phyloP scores from a whole-genome alignment of 176 grass and related monocot species.

The Triticum aestivum region DNA sequence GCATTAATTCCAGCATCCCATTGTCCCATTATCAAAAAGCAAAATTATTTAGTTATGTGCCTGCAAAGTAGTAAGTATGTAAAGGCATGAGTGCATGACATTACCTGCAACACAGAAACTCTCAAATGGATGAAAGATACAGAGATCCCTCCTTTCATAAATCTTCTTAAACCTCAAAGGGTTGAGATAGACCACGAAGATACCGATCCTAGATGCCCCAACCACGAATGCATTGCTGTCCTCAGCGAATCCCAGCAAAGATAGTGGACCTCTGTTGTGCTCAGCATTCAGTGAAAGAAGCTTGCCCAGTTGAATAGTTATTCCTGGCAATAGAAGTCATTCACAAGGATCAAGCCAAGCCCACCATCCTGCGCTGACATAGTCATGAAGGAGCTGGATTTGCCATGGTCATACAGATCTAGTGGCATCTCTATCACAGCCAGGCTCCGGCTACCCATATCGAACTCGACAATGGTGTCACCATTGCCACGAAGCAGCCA shows the following conservation, averaged over 20 bases:
- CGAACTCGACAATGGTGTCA: background rate
- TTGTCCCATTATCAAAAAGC: too few relatives aligned
- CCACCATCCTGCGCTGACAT: background rate
- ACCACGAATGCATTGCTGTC: background rate
- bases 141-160: background rate
- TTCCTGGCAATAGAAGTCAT: background rate
- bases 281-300: background rate
- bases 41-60: too few relatives aligned
- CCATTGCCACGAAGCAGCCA: too few relatives aligned
- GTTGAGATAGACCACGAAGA: background rate
- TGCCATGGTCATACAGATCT: background rate
- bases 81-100: background rate
- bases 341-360: background rate
- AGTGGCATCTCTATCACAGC: background rate
- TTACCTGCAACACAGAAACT: slow-evolving; percentile 1
- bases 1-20: too few relatives aligned
- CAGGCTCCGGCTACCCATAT: background rate
- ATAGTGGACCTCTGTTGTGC: background rate
- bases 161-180: background rate
- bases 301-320: background rate
- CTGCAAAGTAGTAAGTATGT: background rate
- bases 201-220: background rate
- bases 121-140: background rate
- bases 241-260: background rate
- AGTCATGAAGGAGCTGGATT: background rate